Evolutionary conservation across 768 basidiomycete species (phyloP), one percentile per base, ranked within the genome.

Genomic region (Leccinum ochraceum): DNA sequence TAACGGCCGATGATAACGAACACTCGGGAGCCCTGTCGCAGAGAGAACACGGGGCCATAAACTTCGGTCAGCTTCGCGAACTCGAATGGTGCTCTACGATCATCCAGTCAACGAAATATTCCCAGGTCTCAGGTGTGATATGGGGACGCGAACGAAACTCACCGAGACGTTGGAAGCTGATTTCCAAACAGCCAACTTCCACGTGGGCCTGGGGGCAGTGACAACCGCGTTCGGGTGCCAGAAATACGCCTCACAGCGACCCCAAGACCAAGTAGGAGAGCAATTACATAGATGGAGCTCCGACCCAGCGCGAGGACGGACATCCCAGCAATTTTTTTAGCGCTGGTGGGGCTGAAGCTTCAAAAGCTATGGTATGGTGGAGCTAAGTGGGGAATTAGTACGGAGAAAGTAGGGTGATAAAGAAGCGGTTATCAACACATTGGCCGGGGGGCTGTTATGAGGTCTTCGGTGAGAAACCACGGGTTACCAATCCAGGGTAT

Each of bases 11-110:
- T 67, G 13, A 72, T 22, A 1, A 72, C 57, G 11, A 63, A 67
- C 3, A 59, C 10, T 2, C 49, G 48, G 11, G 42, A 5, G 1
- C 86, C 85, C 63, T 83, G 81, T 6, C 79, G 76, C 1, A 87
- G 68, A 0, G 82, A 79, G 62, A 86, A 85, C 0, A 88, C 77
- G 0, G 86, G 85, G 0, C 87, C 86, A 64, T 87, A 87, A 60
- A 79, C 66, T 65, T 86, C 76, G 3, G 81, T 83, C 80, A 84
- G 82, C 66, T 82, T 77, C 36, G 86, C 81, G 53, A 84, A 85
- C 28, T 32, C 62, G 24, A 70, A 67, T 10, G 66, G 60, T 14
- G 59, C 34, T 9, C 70, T 69, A 30, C 6, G 11, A 55, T 24
- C 17, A 1, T 13, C 4, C 22, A 17, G 49, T 61, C n/a, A 64